Base-by-base conservation (phyloP, 2,329 filamentous ascomycete genomes). In the Beauveria sp. region DNA sequence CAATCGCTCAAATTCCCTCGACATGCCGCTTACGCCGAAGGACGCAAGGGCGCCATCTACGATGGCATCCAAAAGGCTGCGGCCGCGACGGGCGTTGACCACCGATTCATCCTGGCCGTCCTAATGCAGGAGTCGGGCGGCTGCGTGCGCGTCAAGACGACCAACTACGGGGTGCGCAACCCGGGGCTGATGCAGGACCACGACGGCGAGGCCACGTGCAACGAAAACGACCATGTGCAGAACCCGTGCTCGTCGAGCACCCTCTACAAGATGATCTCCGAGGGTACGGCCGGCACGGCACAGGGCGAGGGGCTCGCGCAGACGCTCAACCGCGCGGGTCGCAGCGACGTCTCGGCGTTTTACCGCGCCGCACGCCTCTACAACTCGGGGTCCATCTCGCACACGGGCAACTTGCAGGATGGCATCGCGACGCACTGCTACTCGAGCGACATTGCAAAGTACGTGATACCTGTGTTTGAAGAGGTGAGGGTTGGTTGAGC, bases 371-470 rank as follows among this genome's bases (percentile, higher is more conserved):
- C 78, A n/a, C 71, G 79, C 40, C 73, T 76, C 41, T 82, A 81
- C 71, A 82, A 82, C 67, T 77, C 76, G n/a, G 79, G 79, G 18
- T 70, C 68, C 24, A 65, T 79, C 66, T 62, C 69, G 44, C 63
- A 63, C 10, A 70, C 68, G 43, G 62, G 59, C 6, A 72, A 78
- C 63, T 67, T 77, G 7, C 71, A 75, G 46, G 70, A 72, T 59
- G 76, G 76, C 50, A 71, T 78, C 67, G 75, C 73, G 37, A 80
- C 79, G 20, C 73, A 75, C 63, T 82, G 79, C 71, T 84, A 84
- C 67, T 72, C 75, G 9, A 75, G 71, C 20, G 80, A 83, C 63
- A 71, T 83, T 64, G 80, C 81, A 52, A 63, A 63, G 60, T 61
- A 47, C 4, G 34, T 37, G 12, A 37, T 5, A 14, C 2, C 12